phyloP scores from a whole-genome alignment of 768 basidiomycete genomes.

The Symmetrospora coprosmae region DNA sequence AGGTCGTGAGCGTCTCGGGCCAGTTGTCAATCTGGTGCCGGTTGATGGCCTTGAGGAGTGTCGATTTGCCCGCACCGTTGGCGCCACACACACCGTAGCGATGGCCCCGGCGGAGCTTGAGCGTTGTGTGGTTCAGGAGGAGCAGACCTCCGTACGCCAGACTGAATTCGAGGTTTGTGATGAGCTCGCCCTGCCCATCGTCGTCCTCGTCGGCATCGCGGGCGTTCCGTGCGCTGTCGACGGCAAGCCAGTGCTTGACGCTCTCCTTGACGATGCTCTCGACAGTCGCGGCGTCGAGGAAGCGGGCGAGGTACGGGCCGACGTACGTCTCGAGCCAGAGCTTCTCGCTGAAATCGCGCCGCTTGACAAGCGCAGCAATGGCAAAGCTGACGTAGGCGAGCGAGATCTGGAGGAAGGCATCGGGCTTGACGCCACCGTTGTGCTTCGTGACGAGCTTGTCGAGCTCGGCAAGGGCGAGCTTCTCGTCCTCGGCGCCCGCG shows the following conservation, averaged over 20 bases:
- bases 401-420: constrained; percentile 43
- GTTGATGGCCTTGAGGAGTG: constrained; percentile 84
- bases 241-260: constrained; percentile 57
- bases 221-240: constrained; percentile 46
- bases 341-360: constrained; percentile 37
- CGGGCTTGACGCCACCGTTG: constrained; percentile 37
- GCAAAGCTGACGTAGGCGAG: constrained; percentile 60
- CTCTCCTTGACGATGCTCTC: constrained; percentile 47
- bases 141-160: constrained; percentile 88
- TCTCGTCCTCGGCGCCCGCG: constrained; percentile 30
- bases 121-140: constrained; percentile 79
- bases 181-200: constrained; percentile 63
- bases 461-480: constrained; percentile 22
- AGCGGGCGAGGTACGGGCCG: constrained; percentile 56
- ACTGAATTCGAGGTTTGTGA: constrained; percentile 88
- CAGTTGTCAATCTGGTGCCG: constrained; percentile 91
- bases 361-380: constrained; percentile 57
- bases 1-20: constrained; percentile 67
- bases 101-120: constrained; percentile 74
- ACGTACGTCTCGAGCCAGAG: constrained; percentile 47
- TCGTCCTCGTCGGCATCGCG: constrained; percentile 40
- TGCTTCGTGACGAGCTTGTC: constrained; percentile 17
- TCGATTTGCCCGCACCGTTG: constrained; percentile 94
- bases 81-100: constrained; percentile 81
- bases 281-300: constrained; percentile 42